Evolutionary conservation across 805 yeast genomes (phyloP), one percentile per base, ranked within the genome.

Genomic region (Ogataea pini): DNA sequence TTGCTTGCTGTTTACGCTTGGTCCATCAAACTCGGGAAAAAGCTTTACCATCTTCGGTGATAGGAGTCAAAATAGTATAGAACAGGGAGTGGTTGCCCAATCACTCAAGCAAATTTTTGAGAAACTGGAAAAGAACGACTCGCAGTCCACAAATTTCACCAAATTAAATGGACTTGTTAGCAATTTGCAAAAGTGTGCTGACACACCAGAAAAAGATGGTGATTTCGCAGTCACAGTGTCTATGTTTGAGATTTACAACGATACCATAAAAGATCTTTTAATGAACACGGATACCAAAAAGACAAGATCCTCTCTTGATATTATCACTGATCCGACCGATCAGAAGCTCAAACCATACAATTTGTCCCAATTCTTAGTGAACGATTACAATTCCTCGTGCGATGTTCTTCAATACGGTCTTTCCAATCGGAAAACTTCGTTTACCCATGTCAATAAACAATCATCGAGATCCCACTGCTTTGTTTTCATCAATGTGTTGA

Each of bases 391-490:
- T 8, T 70, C 71, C 27, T 75, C 80, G 0, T 59, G 58, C 46
- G 49, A 62, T 3, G 60, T 72, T 2, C 50, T 79, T n/a, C 66
- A 67, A 14, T 60, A 62, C 36, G 79, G 78, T 7, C 61, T 72
- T 18, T 55, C 60, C 20, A 60, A 49, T 31, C 56, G 72, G 42
- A 65, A 78, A 42, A 70, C 76, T 4, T 67, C 71, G 27, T 52
- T 75, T 4, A 79, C 83, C 0, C 71, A 66, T 34, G 59, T 75
- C 47, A 78, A 78, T 54, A 51, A 54, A 7, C 64, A 63, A 7
- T 75, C 81, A 5, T 73, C 80, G 7, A 68, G 82, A 51, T 78
- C 82, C 1, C 83, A 79, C 54, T 71, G 79, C n/a, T 76, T 79
- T 54, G 63, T 74, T 3, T 70, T 72, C 46, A 65, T 79, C 41